A percentile compares a stretch with the other conserved stretches of the same genome.
Evolutionary conservation across 1,139 yeast genomes (phyloP).

Genomic region (Candida sanyaensis): DNA sequence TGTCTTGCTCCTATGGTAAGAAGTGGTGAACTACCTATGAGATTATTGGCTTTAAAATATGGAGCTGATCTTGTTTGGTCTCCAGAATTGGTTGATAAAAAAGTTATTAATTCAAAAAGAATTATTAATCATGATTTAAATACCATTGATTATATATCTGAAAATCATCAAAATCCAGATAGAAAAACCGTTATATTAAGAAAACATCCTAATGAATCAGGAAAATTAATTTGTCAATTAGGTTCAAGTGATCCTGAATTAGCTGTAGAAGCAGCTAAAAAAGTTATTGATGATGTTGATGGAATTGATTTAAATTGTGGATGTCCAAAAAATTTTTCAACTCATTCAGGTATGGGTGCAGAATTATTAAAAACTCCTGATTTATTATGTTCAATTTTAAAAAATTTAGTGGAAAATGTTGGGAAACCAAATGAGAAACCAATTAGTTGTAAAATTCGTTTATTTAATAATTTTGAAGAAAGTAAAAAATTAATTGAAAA

Average conservation of each 20-base stretch:
- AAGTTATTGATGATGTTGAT: slow-evolving; percentile 81
- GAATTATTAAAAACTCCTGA: slow-evolving; percentile 85
- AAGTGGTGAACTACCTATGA: slow-evolving; percentile 89
- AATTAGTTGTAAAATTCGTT: slow-evolving; percentile 85
- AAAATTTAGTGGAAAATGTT: slow-evolving; percentile 69
- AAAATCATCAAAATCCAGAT: slow-evolving; percentile 21
- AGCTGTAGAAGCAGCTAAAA: slow-evolving; percentile 84
- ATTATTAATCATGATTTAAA: slow-evolving; percentile 53
- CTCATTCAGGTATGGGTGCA: slow-evolving; percentile 97
- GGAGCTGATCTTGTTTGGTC: slow-evolving; percentile 97
- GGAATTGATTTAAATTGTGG: slow-evolving; percentile 96
- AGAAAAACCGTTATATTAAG: slow-evolving; percentile 59
- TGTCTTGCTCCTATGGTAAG: slow-evolving; percentile 97
- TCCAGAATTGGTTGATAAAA: slow-evolving; percentile 91
- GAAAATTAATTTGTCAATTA: slow-evolving; percentile 77
- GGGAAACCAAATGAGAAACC: slow-evolving; percentile 79
- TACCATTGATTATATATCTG: slow-evolving; percentile 57
- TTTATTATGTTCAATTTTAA: slow-evolving; percentile 64
- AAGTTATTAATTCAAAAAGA: slow-evolving; percentile 69
- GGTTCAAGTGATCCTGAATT: slow-evolving; percentile 83
- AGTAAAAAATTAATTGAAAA: slow-evolving; percentile 62
- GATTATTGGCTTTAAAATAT: slow-evolving; percentile 72
- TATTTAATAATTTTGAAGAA: slow-evolving; percentile 59
- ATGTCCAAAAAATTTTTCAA: slow-evolving; percentile 88
- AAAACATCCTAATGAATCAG: slow-evolving; percentile 57